phyloP scores from a whole-genome alignment of 2,329 filamentous ascomycete species.

The Fusarium sp. region DNA sequence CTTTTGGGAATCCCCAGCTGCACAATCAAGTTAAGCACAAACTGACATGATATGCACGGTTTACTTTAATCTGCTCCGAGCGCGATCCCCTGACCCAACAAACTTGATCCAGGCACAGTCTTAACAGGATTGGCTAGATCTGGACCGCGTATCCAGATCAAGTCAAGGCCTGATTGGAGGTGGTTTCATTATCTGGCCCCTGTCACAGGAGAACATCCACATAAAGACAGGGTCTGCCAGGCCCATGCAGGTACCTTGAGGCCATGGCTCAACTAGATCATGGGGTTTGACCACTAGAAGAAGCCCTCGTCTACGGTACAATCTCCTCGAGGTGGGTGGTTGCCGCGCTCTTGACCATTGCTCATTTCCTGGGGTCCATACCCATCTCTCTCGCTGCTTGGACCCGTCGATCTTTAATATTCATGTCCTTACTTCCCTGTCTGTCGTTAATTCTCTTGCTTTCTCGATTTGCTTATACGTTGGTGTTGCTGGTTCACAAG shows the following conservation, averaged over 20 bases:
- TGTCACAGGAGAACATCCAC: conserved; percentile 31
- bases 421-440: conserved; percentile 32
- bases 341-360: conserved; percentile 37
- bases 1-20: conserved; percentile 10
- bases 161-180: conserved; percentile 42
- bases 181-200: conserved; percentile 39
- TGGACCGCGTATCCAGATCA: conserved; percentile 39
- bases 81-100: conserved; percentile 30
- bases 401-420: conserved; percentile 43
- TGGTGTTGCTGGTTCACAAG: conserved; percentile 41
- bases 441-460: conserved; percentile 35
- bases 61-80: conserved; percentile 38
- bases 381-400: conserved; percentile 32
- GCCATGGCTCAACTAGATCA: conserved; percentile 19
- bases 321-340: conserved; percentile 36
- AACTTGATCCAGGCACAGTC: conserved; percentile 28
- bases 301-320: conserved; percentile 38
- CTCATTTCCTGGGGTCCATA: conserved; percentile 46
- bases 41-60: conserved; percentile 23
- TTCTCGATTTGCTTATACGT: conserved; percentile 40
- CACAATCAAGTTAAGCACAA: conserved; percentile 26
- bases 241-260: conserved; percentile 30
- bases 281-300: conserved; percentile 25
- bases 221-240: conserved; percentile 29
- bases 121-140: conserved; percentile 39